Percentiles rank a stretch among this genome's conserved stretches.
These are phyloP conservation scores for Herpetospermum pedunculosum DNA, from an alignment of 306 rosid species.

Conservation along the genomic window DNA sequence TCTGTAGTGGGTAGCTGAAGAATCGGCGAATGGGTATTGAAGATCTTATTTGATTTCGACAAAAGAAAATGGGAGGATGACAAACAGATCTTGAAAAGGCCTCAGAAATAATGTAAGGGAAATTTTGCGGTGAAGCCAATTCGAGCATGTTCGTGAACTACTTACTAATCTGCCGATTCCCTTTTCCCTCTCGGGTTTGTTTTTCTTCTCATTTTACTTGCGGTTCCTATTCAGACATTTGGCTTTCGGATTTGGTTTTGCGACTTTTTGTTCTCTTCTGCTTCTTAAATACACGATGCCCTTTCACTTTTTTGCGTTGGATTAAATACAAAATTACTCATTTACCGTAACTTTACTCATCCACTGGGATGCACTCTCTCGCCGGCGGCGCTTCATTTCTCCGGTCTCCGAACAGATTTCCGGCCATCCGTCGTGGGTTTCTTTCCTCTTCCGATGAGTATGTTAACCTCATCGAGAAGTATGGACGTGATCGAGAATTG, in stretches of 20 bases:
- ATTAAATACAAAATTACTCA: not conserved
- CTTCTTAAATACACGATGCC: not conserved
- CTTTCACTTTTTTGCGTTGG: not conserved
- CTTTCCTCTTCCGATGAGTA: constrained; percentile 27
- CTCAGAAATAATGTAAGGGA: constrained; percentile 10
- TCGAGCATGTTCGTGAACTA: constrained; percentile 43
- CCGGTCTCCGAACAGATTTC: not conserved
- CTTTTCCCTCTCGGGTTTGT: not conserved
- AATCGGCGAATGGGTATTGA: constrained; percentile 21
- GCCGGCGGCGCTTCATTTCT: constrained; percentile 6
- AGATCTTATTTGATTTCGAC: constrained; percentile 21
- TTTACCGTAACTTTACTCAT: not conserved
- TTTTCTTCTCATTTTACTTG: constrained; percentile 16
- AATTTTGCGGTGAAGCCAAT: constrained; percentile 16
- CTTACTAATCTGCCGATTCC: constrained; percentile 16
- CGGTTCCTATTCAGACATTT: not conserved
- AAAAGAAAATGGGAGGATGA: constrained; percentile 9
- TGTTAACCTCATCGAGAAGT: constrained; percentile 24
- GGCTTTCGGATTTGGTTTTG: constrained; percentile 9
- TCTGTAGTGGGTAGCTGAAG: constrained; percentile 2
- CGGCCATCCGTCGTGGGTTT: constrained; percentile 22
- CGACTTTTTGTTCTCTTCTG: not conserved
- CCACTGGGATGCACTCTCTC: constrained; percentile 8
- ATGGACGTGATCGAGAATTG: constrained; percentile 34
- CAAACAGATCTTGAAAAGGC: constrained; percentile 22